Percentiles rank a stretch among this genome's conserved stretches.
These are phyloP conservation scores for Neurospora sp. DNA, from an alignment of 495 filamentous ascomycete species.

Conservation along the genomic window DNA sequence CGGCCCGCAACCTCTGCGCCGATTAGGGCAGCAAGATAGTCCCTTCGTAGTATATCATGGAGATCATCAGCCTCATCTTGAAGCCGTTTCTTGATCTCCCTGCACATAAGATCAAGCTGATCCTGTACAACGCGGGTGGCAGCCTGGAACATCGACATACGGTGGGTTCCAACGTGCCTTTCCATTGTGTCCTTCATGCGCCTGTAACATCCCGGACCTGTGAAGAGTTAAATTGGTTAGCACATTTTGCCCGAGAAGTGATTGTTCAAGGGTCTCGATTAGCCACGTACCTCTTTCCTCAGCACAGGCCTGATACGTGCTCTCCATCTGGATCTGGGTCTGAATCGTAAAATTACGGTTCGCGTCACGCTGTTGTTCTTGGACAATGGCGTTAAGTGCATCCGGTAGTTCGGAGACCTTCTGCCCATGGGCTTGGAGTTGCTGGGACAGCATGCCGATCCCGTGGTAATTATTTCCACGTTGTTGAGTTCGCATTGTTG, in stretches of 20 bases:
- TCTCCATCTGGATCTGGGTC: constrained; percentile 28
- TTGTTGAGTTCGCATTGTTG: constrained; percentile 13
- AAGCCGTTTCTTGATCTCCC: constrained; percentile 25
- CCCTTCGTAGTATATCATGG: constrained; percentile 30
- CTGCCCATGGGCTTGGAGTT: constrained; percentile 34
- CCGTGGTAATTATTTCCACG: constrained; percentile 12
- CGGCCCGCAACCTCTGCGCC: constrained; percentile 3
- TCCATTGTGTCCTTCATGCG: constrained; percentile 50
- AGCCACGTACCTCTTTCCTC: constrained; percentile 31
- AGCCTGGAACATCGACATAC: constrained; percentile 41
- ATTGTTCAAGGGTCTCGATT: constrained; percentile 3
- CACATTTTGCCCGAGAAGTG: not conserved
- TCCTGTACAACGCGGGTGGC: constrained; percentile 34
- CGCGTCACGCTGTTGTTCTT: constrained; percentile 41
- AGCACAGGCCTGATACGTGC: constrained; percentile 39
- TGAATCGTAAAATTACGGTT: constrained; percentile 48
- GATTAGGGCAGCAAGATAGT: constrained; percentile 29
- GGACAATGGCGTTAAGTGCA: constrained; percentile 25
- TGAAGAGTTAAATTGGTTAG: not conserved
- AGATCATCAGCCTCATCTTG: constrained; percentile 30
- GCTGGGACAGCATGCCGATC: constrained; percentile 22
- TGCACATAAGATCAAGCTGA: constrained; percentile 29
- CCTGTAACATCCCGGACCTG: constrained; percentile 32
- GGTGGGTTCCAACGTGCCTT: constrained; percentile 33
- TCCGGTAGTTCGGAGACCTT: constrained; percentile 16